Conservation (phyloP, 495 filamentous ascomycete species). For the Extremus antarcticus region DNA sequence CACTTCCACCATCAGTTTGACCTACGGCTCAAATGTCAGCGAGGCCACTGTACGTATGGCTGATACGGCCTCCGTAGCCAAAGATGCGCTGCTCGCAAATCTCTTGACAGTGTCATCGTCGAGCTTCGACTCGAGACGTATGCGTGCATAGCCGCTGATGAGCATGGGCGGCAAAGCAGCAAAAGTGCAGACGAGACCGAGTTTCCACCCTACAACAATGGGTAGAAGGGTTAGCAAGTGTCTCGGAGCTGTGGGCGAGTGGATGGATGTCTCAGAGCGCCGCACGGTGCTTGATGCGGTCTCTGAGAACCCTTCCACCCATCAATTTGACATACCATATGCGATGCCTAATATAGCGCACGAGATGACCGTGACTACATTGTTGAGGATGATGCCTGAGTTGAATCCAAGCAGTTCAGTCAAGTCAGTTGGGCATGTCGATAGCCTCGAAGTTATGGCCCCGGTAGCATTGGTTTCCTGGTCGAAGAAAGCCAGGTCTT, state of each 20-base stretch:
- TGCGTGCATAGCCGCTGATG: constrained; percentile 31
- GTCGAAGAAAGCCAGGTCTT: constrained; percentile 57
- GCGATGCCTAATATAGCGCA: constrained; percentile 24
- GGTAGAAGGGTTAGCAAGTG: too few relatives aligned
- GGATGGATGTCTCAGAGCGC: too few relatives aligned
- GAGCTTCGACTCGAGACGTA: constrained; percentile 34
- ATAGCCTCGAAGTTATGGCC: constrained; percentile 47
- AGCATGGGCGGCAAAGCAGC: constrained; percentile 24
- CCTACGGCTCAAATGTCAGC: constrained; percentile 35
- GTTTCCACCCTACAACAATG: too few relatives aligned
- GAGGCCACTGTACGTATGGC: constrained; percentile 47
- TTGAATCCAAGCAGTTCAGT: constrained; percentile 27
- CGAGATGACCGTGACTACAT: constrained; percentile 24
- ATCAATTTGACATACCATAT: too few relatives aligned
- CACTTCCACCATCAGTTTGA: too few relatives aligned
- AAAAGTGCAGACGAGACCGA: constrained; percentile 29
- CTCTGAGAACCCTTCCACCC: too few relatives aligned
- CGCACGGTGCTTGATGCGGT: too few relatives aligned
- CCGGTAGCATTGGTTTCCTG: constrained; percentile 50
- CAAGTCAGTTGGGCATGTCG: constrained; percentile 38
- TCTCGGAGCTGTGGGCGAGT: too few relatives aligned
- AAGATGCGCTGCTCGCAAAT: constrained; percentile 26
- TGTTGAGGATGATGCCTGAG: constrained; percentile 25
- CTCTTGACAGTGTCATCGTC: constrained; percentile 19
- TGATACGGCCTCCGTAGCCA: constrained; percentile 42